These are phyloP conservation scores for Xylogone sp. DNA, from an alignment of 2,329 filamentous ascomycete species.

Conservation along the genomic window DNA sequence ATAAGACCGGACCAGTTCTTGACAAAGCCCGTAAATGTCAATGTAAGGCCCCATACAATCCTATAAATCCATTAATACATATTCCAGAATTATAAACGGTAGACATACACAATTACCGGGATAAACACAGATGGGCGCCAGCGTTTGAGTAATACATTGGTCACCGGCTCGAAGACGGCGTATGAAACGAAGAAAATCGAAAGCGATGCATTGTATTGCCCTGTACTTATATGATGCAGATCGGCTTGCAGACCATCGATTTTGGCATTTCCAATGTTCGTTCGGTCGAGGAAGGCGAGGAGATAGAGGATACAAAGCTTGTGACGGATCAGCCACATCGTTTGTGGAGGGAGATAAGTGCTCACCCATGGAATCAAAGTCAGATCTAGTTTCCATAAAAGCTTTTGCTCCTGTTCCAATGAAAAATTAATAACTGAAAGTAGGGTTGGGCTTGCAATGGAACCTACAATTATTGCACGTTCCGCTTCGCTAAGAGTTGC, in stretches of 20 bases:
- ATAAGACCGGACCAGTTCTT: slow-evolving; percentile 61
- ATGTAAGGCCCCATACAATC: slow-evolving; percentile 61
- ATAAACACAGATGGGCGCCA: slow-evolving; percentile 76
- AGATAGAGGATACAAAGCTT: slow-evolving; percentile 72
- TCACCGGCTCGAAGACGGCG: slow-evolving; percentile 71
- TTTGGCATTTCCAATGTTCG: slow-evolving; percentile 74
- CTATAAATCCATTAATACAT: slow-evolving; percentile 19
- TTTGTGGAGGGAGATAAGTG: slow-evolving; percentile 12
- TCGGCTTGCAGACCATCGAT: slow-evolving; percentile 52
- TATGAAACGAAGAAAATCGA: slow-evolving; percentile 89
- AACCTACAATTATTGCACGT: slow-evolving; percentile 53
- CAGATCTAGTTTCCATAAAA: slow-evolving; percentile 59
- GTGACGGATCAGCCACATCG: too few relatives aligned
- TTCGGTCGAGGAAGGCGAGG: slow-evolving; percentile 69
- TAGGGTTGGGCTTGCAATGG: not conserved
- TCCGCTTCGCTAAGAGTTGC: slow-evolving; percentile 62
- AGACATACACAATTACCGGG: slow-evolving; percentile 69
- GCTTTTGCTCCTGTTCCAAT: slow-evolving; percentile 55
- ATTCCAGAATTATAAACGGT: too few relatives aligned
- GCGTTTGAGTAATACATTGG: slow-evolving; percentile 76
- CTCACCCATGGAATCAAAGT: slow-evolving; percentile 55
- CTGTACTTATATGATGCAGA: slow-evolving; percentile 53
- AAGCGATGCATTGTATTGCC: slow-evolving; percentile 69
- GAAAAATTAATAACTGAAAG: slow-evolving; percentile 2
- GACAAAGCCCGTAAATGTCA: slow-evolving; percentile 67